These are phyloP conservation scores for Thuja plicata DNA, from an alignment of 83 land plant species.

Conservation along the genomic window DNA sequence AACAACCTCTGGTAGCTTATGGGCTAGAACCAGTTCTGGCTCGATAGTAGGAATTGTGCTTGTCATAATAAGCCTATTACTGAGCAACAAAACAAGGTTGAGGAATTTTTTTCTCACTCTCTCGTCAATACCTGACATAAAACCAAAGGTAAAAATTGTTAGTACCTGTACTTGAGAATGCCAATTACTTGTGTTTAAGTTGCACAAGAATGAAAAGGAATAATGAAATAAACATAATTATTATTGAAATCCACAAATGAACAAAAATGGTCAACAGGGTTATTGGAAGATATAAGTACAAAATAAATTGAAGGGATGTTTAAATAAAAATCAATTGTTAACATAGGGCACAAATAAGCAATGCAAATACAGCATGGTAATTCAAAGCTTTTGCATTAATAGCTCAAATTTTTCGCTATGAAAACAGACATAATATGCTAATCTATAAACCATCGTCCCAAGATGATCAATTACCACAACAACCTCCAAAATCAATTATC, in stretches of 20 bases:
- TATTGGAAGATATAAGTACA: background rate
- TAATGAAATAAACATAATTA: background rate
- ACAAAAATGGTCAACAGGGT: background rate
- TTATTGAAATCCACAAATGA: background rate
- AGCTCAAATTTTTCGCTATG: background rate
- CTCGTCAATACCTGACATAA: background rate
- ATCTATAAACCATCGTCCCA: background rate
- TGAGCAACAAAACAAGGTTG: background rate
- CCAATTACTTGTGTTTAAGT: background rate
- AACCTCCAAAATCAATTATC: background rate
- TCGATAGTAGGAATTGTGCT: background rate
- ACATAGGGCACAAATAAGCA: background rate
- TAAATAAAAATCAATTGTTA: background rate
- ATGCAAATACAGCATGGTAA: background rate
- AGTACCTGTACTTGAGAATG: background rate
- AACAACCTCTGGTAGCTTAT: slow-evolving; percentile 9
- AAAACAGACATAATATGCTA: background rate
- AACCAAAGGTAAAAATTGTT: background rate
- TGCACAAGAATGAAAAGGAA: background rate
- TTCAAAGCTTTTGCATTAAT: background rate
- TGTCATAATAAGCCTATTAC: background rate
- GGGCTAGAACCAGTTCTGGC: slow-evolving; percentile 12
- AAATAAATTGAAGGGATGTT: background rate
- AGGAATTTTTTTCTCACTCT: background rate
- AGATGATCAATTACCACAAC: background rate